These are phyloP conservation scores for Caloboletus firmus DNA, from an alignment of 1,284 basidiomycete species.

Conservation along the genomic window DNA sequence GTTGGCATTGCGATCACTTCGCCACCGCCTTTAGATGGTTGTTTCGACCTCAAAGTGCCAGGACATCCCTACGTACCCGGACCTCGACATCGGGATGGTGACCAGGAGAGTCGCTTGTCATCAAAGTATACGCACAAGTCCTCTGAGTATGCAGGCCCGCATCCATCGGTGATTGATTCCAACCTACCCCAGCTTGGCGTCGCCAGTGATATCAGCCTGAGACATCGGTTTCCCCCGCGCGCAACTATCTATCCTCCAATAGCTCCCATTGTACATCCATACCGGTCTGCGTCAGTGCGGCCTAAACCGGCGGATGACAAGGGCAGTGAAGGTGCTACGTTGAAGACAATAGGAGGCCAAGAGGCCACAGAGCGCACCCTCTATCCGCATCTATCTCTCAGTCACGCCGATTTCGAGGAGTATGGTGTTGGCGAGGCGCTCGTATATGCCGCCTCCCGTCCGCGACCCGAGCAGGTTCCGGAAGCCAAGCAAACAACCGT, in stretches of 20 bases:
- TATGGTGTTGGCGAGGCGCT: constrained; percentile 50
- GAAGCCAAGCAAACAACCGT: not conserved
- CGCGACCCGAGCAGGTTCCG: not conserved
- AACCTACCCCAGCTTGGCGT: constrained; percentile 22
- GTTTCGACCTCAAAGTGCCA: constrained; percentile 40
- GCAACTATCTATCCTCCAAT: constrained; percentile 27
- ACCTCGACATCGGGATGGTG: constrained; percentile 15
- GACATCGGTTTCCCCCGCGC: constrained; percentile 55
- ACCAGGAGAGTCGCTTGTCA: constrained; percentile 8
- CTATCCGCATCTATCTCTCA: constrained; percentile 34
- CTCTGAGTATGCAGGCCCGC: constrained; percentile 51
- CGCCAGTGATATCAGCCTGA: constrained; percentile 41
- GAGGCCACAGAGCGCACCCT: not conserved
- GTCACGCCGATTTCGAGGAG: constrained; percentile 37
- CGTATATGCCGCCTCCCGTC: constrained; percentile 39
- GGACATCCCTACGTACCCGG: constrained; percentile 49
- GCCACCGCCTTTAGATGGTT: constrained; percentile 45
- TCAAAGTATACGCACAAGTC: constrained; percentile 21
- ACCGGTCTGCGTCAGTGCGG: constrained; percentile 10
- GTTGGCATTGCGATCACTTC: constrained; percentile 71
- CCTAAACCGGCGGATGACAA: not conserved
- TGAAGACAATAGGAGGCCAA: not conserved
- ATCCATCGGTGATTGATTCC: constrained; percentile 36
- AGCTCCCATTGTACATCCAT: constrained; percentile 27
- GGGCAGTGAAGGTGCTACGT: not conserved